A percentile compares a stretch with the other conserved stretches of the same genome.
Conservation (phyloP, 306 rosid genomes). For the Prunus dulcis region DNA sequence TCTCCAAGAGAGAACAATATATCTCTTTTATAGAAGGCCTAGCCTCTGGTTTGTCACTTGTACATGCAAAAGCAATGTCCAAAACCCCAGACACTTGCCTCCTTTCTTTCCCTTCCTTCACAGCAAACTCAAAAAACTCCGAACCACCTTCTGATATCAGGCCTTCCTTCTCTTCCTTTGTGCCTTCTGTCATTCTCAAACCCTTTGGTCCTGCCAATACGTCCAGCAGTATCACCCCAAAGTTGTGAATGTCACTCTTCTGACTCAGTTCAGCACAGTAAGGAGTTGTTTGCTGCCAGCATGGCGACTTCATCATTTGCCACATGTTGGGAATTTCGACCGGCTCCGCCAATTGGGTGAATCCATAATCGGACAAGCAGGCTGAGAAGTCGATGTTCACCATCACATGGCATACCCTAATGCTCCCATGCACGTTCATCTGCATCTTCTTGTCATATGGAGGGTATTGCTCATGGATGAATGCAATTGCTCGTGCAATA, state of each 20-base stretch:
- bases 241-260: conserved; percentile 26
- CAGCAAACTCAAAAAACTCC: conserved; percentile 16
- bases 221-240: conserved; percentile 24
- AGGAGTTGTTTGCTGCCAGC: not conserved
- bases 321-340: not conserved
- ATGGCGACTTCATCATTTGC: not conserved
- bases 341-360: conserved; percentile 16
- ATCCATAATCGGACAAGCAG: conserved; percentile 22
- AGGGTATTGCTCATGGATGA: conserved; percentile 15
- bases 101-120: conserved; percentile 12
- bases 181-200: not conserved
- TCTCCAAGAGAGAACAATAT: not conserved
- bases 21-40: conserved; percentile 15
- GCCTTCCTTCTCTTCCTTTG: not conserved
- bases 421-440: conserved; percentile 25
- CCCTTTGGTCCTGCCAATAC: conserved; percentile 15
- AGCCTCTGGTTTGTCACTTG: conserved; percentile 1
- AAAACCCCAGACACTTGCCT: conserved; percentile 9
- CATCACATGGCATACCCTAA: conserved; percentile 21
- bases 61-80: conserved; percentile 11
- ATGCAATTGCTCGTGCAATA: conserved; percentile 15
- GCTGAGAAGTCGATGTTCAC: conserved; percentile 26
- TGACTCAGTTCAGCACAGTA: conserved; percentile 5
- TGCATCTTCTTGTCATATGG: conserved; percentile 9
- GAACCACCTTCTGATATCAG: not conserved